Conservation (phyloP, 371 early-diverging fungal genomes). For the Umbelopsis sp. region DNA sequence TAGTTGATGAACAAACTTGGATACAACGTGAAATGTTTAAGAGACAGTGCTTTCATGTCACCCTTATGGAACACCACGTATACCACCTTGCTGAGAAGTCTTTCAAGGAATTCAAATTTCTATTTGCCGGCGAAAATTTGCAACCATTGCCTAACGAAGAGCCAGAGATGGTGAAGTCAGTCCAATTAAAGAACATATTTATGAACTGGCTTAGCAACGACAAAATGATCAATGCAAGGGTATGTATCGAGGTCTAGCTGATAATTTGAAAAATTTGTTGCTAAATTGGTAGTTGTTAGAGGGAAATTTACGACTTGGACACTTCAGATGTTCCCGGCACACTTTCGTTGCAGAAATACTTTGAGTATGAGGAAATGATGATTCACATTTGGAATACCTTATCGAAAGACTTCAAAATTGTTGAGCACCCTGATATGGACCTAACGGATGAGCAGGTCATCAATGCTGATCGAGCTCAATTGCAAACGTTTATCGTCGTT, state of each 20-base stretch:
- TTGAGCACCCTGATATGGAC: background rate
- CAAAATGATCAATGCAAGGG: background rate
- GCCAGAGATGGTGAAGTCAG: background rate
- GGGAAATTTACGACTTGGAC: background rate
- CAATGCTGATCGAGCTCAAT: constrained; percentile 2
- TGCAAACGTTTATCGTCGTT: background rate
- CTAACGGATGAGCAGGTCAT: background rate
- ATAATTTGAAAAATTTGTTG: no score
- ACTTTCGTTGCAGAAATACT: constrained; percentile 2
- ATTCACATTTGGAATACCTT: background rate
- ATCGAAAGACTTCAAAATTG: background rate
- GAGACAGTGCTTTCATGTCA: background rate
- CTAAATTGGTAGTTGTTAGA: background rate
- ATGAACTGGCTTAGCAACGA: background rate
- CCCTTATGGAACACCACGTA: background rate
- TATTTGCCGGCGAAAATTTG: background rate
- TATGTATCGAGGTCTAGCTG: background rate
- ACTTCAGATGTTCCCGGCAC: background rate
- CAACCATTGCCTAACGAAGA: background rate
- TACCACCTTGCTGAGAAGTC: background rate
- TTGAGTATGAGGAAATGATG: background rate
- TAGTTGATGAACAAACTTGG: background rate
- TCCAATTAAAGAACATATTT: background rate
- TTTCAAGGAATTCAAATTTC: background rate
- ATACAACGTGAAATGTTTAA: background rate